phyloP scores from a whole-genome alignment of 345 rosid species.

The Eucalyptus shirleyi region DNA sequence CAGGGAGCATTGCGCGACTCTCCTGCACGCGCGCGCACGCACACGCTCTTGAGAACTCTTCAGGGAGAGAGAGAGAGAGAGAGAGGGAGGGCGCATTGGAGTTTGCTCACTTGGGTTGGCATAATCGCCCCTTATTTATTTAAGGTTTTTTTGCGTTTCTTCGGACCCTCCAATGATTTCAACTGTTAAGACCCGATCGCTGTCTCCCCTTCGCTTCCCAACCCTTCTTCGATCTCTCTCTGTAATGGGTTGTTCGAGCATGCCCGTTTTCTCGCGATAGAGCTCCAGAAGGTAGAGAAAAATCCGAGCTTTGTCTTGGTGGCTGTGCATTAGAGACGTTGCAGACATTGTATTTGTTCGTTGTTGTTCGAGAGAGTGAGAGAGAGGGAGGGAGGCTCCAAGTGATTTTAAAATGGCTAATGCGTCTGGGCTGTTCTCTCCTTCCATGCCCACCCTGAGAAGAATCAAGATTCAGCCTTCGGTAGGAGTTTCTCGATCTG shows the following conservation, averaged over 20 bases:
- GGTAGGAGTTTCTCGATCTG: conserved; percentile 51
- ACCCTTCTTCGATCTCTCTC: neutral
- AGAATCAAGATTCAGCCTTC: conserved; percentile 28
- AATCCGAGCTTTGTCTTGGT: neutral
- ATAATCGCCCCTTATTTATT: conserved; percentile 13
- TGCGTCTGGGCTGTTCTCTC: conserved; percentile 58
- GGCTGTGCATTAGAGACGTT: neutral
- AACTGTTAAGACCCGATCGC: neutral
- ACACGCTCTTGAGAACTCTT: neutral
- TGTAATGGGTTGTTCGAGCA: neutral
- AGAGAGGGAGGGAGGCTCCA: neutral
- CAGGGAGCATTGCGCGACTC: neutral
- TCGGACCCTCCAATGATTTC: conserved; percentile 24
- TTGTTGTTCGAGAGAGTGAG: neutral
- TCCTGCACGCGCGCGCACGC: neutral
- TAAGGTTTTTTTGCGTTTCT: neutral
- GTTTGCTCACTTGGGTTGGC: conserved; percentile 32
- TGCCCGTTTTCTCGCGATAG: neutral
- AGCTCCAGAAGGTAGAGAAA: neutral
- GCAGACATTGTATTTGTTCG: neutral
- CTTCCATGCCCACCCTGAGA: conserved; percentile 44
- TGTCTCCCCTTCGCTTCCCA: neutral
- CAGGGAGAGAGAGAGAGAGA: neutral
- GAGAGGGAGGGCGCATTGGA: conserved; percentile 16
- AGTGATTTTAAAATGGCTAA: conserved; percentile 44